Base-by-base conservation (phyloP, 2,329 filamentous ascomycete species). In the Sporothrix phasma region DNA sequence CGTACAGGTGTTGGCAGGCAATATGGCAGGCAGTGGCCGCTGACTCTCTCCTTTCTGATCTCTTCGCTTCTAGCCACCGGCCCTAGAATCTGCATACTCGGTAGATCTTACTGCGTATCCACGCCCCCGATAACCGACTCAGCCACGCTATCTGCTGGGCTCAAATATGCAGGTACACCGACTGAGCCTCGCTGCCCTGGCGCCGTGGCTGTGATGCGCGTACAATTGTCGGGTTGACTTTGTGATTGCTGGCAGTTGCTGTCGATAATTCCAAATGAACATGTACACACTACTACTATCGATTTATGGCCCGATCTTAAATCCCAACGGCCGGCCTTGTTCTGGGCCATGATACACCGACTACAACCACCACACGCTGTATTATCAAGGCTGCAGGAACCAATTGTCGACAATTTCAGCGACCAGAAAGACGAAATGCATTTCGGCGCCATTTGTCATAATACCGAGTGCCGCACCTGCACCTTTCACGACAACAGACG, bases 91-190 rank as follows among this genome's bases (percentile, higher is more conserved):
- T 29, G 24, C 24, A 31, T n/a, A n/a, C n/a, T n/a, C n/a, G n/a
- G n/a, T n/a, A n/a, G n/a, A n/a, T n/a, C n/a, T n/a, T n/a, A n/a
- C n/a, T n/a, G n/a, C n/a, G n/a, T n/a, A n/a, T n/a, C n/a, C n/a
- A n/a, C n/a, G n/a, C n/a, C n/a, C n/a, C n/a, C n/a, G n/a, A n/a
- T n/a, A n/a, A n/a, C n/a, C n/a, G 24, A 62, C 60, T 53, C 60
- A 53, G 60, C 60, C 60, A 62, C 60, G 54, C 47, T 10, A 26
- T 49, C 60, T 13, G 22, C 11, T 41, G 26, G 43, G 13, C 29
- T 45, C 43, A 29, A 22, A 54, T 34, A 62, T 62, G 60, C 60
- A 62, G 60, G 60, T 62, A 62, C 60, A 22, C 15, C 24, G 19
- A 37, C 45, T 49, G 45, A 49, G 29, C 59, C 59, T 49, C 56